These are phyloP conservation scores for Cyberlindnera maritima DNA, from an alignment of 805 yeast genomes.

Conservation along the genomic window DNA sequence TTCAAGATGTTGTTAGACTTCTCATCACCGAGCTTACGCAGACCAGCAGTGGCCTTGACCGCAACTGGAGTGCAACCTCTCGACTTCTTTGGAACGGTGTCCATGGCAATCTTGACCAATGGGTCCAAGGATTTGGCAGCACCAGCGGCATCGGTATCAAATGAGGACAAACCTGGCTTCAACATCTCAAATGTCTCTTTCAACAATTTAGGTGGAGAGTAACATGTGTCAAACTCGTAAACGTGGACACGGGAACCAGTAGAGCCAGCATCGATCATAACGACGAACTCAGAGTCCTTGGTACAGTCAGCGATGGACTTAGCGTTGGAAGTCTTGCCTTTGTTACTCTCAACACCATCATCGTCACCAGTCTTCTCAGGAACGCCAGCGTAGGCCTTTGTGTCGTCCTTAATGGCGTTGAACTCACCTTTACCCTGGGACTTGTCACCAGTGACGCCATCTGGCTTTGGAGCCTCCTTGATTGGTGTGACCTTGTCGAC, in stretches of 20 bases:
- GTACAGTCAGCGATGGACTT: conserved; percentile 32
- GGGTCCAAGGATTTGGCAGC: conserved; percentile 93
- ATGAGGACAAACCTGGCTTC: conserved; percentile 89
- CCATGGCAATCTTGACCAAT: conserved; percentile 70
- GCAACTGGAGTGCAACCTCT: conserved; percentile 90
- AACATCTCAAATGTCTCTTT: conserved; percentile 84
- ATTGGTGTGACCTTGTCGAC: conserved; percentile 27
- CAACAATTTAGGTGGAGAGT: conserved; percentile 76
- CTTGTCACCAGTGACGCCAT: conserved; percentile 11
- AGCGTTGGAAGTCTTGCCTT: conserved; percentile 8
- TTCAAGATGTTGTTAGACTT: conserved; percentile 68
- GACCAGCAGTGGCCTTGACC: conserved; percentile 97
- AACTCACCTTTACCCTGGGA: conserved; percentile 19
- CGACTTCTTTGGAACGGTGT: conserved; percentile 67
- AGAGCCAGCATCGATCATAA: conserved; percentile 98
- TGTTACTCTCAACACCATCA: conserved; percentile 11
- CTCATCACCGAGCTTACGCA: conserved; percentile 77
- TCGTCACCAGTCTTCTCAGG: conserved; percentile 26
- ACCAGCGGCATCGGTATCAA: conserved; percentile 71
- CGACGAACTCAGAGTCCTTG: conserved; percentile 63
- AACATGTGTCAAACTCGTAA: conserved; percentile 86
- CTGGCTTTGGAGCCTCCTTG: conserved; percentile 30
- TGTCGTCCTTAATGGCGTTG: conserved; percentile 28
- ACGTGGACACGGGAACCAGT: conserved; percentile 96
- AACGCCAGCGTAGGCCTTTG: conserved; percentile 28